phyloP scores from a whole-genome alignment of 2,329 filamentous ascomycete genomes.

The Coniella lustricola region DNA sequence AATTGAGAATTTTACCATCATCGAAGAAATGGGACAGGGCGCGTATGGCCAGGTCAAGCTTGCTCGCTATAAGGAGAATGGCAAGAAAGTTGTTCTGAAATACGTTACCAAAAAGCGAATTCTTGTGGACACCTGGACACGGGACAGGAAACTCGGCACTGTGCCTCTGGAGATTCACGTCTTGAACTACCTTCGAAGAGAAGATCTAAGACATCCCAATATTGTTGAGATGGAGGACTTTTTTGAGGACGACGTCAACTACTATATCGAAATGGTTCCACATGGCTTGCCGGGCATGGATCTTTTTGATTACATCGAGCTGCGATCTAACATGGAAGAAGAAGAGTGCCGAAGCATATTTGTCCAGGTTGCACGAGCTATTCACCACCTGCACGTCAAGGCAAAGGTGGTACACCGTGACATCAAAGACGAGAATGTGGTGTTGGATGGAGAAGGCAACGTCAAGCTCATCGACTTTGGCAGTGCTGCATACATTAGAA shows the following conservation, averaged over 20 bases:
- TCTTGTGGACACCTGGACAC: constrained; percentile 95
- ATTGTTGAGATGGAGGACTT: constrained; percentile 69
- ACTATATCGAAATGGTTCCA: constrained; percentile 97
- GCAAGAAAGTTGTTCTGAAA: constrained; percentile 87
- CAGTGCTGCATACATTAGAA: constrained; percentile 96
- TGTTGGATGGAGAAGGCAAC: constrained; percentile 87
- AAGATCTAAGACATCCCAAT: constrained; percentile 59
- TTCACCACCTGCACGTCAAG: constrained; percentile 86
- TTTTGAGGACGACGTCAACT: constrained; percentile 79
- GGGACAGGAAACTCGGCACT: constrained; percentile 85
- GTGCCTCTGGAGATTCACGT: constrained; percentile 97
- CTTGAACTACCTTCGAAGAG: constrained; percentile 80
- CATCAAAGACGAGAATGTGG: constrained; percentile 98
- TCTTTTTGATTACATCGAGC: constrained; percentile 96
- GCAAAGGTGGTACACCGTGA: constrained; percentile 92
- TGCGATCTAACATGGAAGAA: constrained; percentile 95
- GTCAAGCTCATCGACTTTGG: constrained; percentile 99
- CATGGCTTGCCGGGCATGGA: constrained; percentile 97
- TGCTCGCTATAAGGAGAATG: constrained; percentile 72
- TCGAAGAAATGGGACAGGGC: constrained; percentile 98
- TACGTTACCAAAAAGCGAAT: constrained; percentile 97
- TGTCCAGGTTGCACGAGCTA: constrained; percentile 79
- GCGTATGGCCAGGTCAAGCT: constrained; percentile 98
- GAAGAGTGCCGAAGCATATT: constrained; percentile 92
- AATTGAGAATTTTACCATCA: constrained; percentile 83